Conservation (phyloP, 176 grass and related monocot species). For the Eragrostis curvula region DNA sequence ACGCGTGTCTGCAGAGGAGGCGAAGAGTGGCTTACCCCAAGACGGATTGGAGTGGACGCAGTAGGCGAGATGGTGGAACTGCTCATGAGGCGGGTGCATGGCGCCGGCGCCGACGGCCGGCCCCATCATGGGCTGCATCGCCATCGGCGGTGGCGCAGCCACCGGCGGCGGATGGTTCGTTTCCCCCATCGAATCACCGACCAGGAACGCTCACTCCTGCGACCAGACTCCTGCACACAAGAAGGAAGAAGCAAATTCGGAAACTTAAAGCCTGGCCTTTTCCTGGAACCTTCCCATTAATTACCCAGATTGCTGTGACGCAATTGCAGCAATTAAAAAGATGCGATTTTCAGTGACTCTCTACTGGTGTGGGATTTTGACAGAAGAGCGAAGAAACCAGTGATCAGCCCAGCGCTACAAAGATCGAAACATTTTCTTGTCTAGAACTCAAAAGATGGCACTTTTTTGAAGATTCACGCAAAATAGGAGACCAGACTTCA, state of each 20-base stretch:
- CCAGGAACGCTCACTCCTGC: constrained; percentile 6
- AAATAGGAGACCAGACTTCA: constrained; percentile 15
- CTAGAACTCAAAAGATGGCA: not conserved
- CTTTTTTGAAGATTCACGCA: not conserved
- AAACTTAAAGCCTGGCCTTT: not conserved
- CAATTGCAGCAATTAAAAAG: constrained; percentile 14
- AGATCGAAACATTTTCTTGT: constrained; percentile 14
- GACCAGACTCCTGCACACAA: constrained; percentile 23
- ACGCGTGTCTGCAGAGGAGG: not conserved
- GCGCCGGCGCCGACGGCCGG: constrained; percentile 46
- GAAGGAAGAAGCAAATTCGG: constrained; percentile 31
- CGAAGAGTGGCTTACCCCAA: constrained; percentile 67
- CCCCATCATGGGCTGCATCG: constrained; percentile 36
- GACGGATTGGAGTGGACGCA: constrained; percentile 95
- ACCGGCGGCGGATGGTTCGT: constrained; percentile 45
- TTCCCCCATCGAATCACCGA: constrained; percentile 52
- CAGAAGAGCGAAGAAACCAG: constrained; percentile 10
- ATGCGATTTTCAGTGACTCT: not conserved
- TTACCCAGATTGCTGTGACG: constrained; percentile 18
- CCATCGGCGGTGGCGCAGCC: constrained; percentile 42
- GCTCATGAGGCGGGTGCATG: constrained; percentile 63
- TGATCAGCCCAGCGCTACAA: constrained; percentile 11
- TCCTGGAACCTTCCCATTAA: constrained; percentile 21
- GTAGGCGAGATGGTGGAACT: constrained; percentile 78
- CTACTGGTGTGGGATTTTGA: constrained; percentile 5